Evolutionary conservation across 192 early-diverging fungal genomes (phyloP), one percentile per base, ranked within the genome.

Genomic region (Dissophora ornata): DNA sequence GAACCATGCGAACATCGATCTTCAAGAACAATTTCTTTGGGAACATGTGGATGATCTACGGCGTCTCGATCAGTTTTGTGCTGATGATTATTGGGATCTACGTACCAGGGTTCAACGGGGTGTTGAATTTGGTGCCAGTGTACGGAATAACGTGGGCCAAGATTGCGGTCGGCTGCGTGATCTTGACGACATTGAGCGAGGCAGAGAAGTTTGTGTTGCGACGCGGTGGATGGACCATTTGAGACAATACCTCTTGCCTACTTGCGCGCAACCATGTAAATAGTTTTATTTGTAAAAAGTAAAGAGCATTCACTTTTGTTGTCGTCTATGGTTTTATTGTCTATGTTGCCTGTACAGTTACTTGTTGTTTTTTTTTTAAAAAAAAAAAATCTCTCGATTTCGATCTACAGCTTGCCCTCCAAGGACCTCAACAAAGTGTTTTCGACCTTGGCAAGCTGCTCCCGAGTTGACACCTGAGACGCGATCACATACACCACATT

Each of bases 31-130:
- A 92, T 30, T 54, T 98, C 15, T 71, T 84, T 40, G 87, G 87
- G 11, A 98, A 97, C 81, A 80, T 54, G 61, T 94, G 86, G 86
- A 91, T 98, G 88, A 82, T 98, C 12, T 82, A 74, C 6, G 91
- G 91, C 11, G 92, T 94, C 52, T 21, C 92, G 21, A 40, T 93
- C 24, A 91, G 90, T 45, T 89, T 92, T 68, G 84, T 71, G 0
- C 75, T 85, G 26, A 84, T 96, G 81, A 30, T 98, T 21, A 49
- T 95, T 2, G 96, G 95, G 32, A 79, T 89, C n/a, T 96, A 97
- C 57, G 69, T 88, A 2, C 95, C 95, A 11, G 86, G 87, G 13
- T 86, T 86, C 47, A 79, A 81, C 34, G 26, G 12, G 2, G 40
- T 54, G 13, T n/a, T 69, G 66, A 26, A 55, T 25, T 46, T 80